Conservation (phyloP, 75 land plant genomes). For the Cunninghamia lanceolata region DNA sequence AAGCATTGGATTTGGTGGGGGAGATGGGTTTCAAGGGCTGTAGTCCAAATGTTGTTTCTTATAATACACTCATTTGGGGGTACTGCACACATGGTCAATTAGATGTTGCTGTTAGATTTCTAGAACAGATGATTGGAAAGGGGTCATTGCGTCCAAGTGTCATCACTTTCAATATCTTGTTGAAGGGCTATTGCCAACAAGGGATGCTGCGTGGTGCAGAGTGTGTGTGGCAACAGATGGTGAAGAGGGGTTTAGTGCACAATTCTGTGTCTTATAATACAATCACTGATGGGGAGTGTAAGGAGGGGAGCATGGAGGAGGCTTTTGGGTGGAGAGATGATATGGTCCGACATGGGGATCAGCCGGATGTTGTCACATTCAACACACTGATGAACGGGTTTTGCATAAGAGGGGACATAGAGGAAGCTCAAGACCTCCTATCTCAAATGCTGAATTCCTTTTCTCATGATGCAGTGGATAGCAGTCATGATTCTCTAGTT, state of each 20-base stretch:
- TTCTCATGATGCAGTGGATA: constrained; percentile 1
- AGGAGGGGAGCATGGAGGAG: constrained; percentile 35
- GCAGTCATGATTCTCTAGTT: not conserved
- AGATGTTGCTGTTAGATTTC: constrained; percentile 42
- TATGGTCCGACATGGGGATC: constrained; percentile 30
- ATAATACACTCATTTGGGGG: constrained; percentile 65
- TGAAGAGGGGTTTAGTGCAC: constrained; percentile 28
- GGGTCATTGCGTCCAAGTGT: constrained; percentile 45
- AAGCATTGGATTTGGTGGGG: constrained; percentile 41
- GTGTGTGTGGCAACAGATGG: constrained; percentile 48
- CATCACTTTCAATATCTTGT: constrained; percentile 62
- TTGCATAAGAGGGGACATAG: constrained; percentile 54
- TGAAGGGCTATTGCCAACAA: constrained; percentile 53
- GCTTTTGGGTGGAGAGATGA: constrained; percentile 39
- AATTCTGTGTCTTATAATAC: constrained; percentile 52
- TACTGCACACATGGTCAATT: constrained; percentile 27
- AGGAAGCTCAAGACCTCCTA: constrained; percentile 43
- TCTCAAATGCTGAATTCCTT: constrained; percentile 23
- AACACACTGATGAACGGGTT: constrained; percentile 69
- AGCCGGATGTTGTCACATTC: constrained; percentile 63
- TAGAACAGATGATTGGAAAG: constrained; percentile 59
- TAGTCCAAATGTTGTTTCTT: constrained; percentile 25
- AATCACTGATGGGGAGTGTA: constrained; percentile 69
- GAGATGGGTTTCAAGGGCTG: constrained; percentile 21
- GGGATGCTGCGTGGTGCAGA: constrained; percentile 45